phyloP scores from a whole-genome alignment of 1,284 basidiomycete species.

The Ustilago trichophora region DNA sequence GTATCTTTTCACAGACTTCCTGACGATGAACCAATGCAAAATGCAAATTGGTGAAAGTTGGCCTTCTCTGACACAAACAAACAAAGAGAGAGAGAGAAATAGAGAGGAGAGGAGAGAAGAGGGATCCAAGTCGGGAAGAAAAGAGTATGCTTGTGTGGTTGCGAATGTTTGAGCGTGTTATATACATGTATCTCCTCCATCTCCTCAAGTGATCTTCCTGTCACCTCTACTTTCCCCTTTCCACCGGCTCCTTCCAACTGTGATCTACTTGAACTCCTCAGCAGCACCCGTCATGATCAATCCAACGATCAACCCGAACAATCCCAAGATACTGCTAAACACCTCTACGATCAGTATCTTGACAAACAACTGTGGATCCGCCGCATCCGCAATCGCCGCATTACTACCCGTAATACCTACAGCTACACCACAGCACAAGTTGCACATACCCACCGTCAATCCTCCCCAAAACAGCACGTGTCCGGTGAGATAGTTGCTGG shows the following conservation, averaged over 20 bases:
- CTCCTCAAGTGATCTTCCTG: too few species aligned
- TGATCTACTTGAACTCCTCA: slow-evolving; percentile 41
- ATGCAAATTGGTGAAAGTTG: too few species aligned
- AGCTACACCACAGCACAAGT: slow-evolving; percentile 62
- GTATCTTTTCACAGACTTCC: too few species aligned
- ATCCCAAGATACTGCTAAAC: slow-evolving; percentile 63
- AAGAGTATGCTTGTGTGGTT: too few species aligned
- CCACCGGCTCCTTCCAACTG: background rate
- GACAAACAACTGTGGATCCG: slow-evolving; percentile 65
- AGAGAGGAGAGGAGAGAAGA: too few species aligned
- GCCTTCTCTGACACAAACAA: too few species aligned
- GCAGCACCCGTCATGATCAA: slow-evolving; percentile 35
- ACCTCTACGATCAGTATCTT: slow-evolving; percentile 63
- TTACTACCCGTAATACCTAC: slow-evolving; percentile 65
- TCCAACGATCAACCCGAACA: slow-evolving; percentile 63
- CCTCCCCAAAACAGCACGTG: slow-evolving; percentile 65
- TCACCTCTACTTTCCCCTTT: background rate
- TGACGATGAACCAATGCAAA: too few species aligned
- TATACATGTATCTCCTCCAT: too few species aligned
- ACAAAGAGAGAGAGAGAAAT: too few species aligned
- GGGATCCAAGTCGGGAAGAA: too few species aligned
- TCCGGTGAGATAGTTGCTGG: slow-evolving; percentile 63
- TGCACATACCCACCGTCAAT: slow-evolving; percentile 64
- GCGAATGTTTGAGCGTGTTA: too few species aligned
- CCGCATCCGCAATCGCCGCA: slow-evolving; percentile 64